phyloP scores from a whole-genome alignment of 768 basidiomycete genomes.

The Punctularia strigosozonata region DNA sequence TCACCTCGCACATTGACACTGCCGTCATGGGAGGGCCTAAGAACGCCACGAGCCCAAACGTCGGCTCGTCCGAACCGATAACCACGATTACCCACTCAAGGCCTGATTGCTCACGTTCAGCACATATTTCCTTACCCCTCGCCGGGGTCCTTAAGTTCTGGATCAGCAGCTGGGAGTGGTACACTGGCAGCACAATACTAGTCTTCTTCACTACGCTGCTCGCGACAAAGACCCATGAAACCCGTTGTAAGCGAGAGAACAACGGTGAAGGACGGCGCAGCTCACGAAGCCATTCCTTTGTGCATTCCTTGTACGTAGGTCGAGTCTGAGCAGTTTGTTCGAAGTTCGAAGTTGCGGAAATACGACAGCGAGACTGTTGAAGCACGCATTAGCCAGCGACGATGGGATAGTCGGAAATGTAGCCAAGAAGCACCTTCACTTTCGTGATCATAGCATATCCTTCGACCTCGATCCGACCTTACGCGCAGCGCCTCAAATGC shows the following conservation, averaged over 20 bases:
- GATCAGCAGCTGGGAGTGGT: not conserved
- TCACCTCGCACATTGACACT: constrained; percentile 25
- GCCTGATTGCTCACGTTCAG: constrained; percentile 4
- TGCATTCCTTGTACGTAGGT: too few species aligned
- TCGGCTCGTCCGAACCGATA: constrained; percentile 24
- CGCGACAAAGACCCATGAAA: not conserved
- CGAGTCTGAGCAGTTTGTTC: too few species aligned
- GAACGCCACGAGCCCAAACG: constrained; percentile 23
- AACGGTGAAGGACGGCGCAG: too few species aligned
- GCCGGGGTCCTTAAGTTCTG: not conserved
- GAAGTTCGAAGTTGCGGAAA: not conserved
- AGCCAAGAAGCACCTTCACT: not conserved
- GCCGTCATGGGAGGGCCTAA: constrained; percentile 26
- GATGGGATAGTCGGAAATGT: not conserved
- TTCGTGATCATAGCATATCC: not conserved
- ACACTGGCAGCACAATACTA: not conserved
- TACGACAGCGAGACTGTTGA: not conserved
- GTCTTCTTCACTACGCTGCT: not conserved
- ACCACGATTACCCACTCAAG: constrained; percentile 4
- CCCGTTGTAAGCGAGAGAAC: not conserved
- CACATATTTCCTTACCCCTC: not conserved
- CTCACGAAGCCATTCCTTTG: too few species aligned
- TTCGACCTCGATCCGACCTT: not conserved
- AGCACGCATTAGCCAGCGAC: not conserved
- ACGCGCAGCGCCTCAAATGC: too few species aligned